Evolutionary conservation across 169 alveolate genomes (phyloP), one percentile per base, ranked within the genome.

Genomic region (Eimeria tenella): DNA sequence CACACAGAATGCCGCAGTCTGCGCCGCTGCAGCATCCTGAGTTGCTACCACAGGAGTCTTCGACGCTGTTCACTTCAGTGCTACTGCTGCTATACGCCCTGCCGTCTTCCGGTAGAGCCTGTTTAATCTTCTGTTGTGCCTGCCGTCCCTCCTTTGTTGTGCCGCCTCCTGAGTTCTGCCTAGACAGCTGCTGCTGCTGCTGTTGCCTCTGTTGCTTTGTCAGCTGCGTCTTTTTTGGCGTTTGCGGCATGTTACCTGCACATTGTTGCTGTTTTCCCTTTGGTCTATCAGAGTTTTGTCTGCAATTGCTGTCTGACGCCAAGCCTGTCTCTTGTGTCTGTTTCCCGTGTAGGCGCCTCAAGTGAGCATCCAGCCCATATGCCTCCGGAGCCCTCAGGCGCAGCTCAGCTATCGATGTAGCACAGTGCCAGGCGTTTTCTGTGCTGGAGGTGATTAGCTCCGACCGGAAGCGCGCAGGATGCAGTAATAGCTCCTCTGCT

Each of bases 391-490:
- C 60, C 58, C 86, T 42, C 19, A 21, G 52, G 56, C 87, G 87
- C n/a, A 79, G 87, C 49, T 79, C 56, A 11, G 77, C 56, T 21
- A 65, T 9, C 21, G 70, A 49, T 9, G 91, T n/a, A 31, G 91
- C 62, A 42, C 23, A 56, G 31, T 65, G 65, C 56, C 91, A 83
- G 4, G 91, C 6, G 25, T 49, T 25, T 9, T 53, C 56, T 15
- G 6, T 5, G 55, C 60, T 42, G 9, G 13, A 15, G 42, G 56
- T 8, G 49, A n/a, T 60, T 4, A 83, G 77, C n/a, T 23, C 77
- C 21, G 91, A 10, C 49, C 65, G 21, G 77, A 53, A 83, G 42
- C 62, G 75, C 31, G 79, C 91, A 5, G 91, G 91, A 60, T 83
- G 91, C 19, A 19, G 42, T 15, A 60, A 49, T 5, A 17, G 63